Evolutionary conservation across 2,329 filamentous ascomycete species (phyloP).

Genomic region (Fusarium coffeatum): DNA sequence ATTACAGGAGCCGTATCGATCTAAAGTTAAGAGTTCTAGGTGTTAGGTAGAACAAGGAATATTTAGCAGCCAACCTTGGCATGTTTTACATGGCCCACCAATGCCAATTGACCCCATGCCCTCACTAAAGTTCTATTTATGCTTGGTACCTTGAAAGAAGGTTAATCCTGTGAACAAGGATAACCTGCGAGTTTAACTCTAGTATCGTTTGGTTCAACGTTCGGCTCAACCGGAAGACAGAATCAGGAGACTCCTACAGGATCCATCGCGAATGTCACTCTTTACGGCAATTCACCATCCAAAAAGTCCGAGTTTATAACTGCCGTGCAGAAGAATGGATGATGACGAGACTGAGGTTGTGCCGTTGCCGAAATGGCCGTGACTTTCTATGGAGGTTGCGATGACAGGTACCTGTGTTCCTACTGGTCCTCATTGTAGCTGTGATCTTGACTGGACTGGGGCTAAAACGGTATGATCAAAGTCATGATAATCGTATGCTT

Average conservation of each 20-base stretch:
- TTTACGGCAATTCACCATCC: neutral
- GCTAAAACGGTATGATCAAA: neutral
- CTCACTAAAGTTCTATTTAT: neutral
- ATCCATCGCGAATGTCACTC: neutral
- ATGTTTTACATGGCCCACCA: neutral
- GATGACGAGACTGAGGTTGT: conserved; percentile 16
- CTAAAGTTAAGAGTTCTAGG: neutral
- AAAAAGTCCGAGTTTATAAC: neutral
- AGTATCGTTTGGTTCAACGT: neutral
- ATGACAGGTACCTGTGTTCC: conserved; percentile 7
- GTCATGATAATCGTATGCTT: conserved; percentile 3
- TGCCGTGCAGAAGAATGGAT: neutral
- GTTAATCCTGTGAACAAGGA: neutral
- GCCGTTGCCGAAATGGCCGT: neutral
- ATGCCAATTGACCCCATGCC: neutral
- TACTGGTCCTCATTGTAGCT: neutral
- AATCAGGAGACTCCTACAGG: neutral
- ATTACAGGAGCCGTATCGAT: conserved; percentile 17
- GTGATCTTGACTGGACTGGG: neutral
- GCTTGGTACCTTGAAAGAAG: neutral
- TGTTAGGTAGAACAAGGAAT: no score
- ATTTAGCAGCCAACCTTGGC: neutral
- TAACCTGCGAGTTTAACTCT: neutral
- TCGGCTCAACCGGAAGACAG: conserved; percentile 24
- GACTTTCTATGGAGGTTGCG: neutral